These are phyloP conservation scores for Davidsoniella neocaledoniae DNA, from an alignment of 2,329 filamentous ascomycete genomes.

Conservation along the genomic window DNA sequence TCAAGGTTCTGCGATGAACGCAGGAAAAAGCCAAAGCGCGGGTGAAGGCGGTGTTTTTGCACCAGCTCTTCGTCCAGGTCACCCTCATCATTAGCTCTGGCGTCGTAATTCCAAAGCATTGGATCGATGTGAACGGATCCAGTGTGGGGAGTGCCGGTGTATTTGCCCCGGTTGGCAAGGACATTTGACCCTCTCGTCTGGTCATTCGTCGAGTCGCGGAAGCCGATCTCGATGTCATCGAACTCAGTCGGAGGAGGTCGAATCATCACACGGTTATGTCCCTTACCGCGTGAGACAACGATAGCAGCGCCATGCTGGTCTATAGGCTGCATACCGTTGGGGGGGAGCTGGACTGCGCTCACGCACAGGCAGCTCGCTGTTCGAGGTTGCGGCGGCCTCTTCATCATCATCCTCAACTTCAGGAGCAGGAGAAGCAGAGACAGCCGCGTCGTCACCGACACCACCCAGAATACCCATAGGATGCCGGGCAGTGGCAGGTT, in stretches of 20 bases:
- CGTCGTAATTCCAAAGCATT: conserved; percentile 35
- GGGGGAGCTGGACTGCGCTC: conserved; percentile 24
- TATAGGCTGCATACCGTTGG: conserved; percentile 26
- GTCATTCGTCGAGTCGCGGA: conserved; percentile 41
- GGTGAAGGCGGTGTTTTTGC: conserved; percentile 33
- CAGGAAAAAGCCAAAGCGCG: conserved; percentile 35
- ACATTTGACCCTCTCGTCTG: conserved; percentile 23
- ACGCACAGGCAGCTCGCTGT: conserved; percentile 18
- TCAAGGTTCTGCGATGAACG: conserved; percentile 29
- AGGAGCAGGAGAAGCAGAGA: conserved; percentile 10
- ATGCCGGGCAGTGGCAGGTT: conserved; percentile 12
- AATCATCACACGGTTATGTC: conserved; percentile 37
- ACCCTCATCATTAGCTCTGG: conserved; percentile 28
- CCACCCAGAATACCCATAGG: conserved; percentile 21
- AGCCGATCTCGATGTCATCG: conserved; percentile 39
- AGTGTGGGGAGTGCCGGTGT: conserved; percentile 35
- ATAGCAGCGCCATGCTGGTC: conserved; percentile 36
- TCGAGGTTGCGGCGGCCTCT: conserved; percentile 2
- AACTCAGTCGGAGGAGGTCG: conserved; percentile 30
- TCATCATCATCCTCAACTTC: conserved; percentile 11
- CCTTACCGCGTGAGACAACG: conserved; percentile 25
- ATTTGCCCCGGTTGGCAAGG: conserved; percentile 31
- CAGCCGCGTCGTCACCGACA: conserved; percentile 10
- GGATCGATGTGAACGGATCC: conserved; percentile 38
- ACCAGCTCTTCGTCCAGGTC: conserved; percentile 36